Evolutionary conservation across 176 grass and related monocot genomes (phyloP).

Genomic region (Secale cereale): DNA sequence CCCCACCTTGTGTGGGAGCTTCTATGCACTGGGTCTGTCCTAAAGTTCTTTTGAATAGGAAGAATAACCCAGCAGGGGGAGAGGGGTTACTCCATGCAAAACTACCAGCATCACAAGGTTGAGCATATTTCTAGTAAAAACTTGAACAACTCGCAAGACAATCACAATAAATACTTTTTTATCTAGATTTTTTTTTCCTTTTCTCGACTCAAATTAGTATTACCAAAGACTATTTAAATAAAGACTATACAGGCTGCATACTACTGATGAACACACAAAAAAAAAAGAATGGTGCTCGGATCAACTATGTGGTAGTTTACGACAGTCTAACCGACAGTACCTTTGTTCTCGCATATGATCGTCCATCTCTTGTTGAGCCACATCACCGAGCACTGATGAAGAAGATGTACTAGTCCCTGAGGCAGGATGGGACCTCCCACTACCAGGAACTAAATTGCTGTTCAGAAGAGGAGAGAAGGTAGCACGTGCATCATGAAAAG

Average conservation of each 20-base stretch:
- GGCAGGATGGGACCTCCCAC: conserved; percentile 8
- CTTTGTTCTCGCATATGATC: conserved; percentile 1
- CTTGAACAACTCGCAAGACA: not conserved
- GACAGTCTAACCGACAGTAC: not conserved
- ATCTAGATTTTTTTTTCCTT: not conserved
- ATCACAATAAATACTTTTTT: conserved; percentile 5
- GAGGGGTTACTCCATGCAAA: not conserved
- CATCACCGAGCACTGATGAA: conserved; percentile 6
- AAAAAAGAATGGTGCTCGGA: not conserved
- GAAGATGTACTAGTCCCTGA: conserved; percentile 13
- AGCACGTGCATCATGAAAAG: conserved; percentile 8
- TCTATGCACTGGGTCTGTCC: too few species aligned
- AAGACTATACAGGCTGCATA: not conserved
- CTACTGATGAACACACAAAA: not conserved
- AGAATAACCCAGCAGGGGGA: not conserved
- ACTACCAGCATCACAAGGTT: not conserved
- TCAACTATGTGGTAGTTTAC: not conserved
- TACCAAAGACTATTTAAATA: not conserved
- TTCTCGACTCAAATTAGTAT: not conserved
- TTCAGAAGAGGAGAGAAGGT: conserved; percentile 13
- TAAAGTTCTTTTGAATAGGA: not conserved
- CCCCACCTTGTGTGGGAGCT: too few species aligned
- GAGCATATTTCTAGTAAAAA: conserved; percentile 9
- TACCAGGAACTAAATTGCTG: conserved; percentile 30
- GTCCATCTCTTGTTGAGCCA: conserved; percentile 2